Conservation (phyloP, 192 early-diverging fungal species). For the Kickxella alabastrina region DNA sequence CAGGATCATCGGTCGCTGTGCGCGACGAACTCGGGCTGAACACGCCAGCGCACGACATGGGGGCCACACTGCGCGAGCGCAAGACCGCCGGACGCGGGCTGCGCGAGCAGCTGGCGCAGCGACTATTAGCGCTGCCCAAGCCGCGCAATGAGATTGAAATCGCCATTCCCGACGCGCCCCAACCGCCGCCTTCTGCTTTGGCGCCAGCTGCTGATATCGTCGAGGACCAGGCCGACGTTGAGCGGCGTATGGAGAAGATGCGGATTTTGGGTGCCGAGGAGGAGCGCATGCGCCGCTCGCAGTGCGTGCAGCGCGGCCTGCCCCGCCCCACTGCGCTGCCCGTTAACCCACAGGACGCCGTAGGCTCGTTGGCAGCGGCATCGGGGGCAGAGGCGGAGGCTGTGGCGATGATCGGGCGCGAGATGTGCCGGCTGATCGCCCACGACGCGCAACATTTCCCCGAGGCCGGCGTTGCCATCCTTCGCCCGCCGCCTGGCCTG, state of each 20-base stretch:
- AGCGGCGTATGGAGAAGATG: constrained; percentile 54
- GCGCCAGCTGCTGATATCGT: constrained; percentile 3
- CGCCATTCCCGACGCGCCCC: constrained; percentile 65
- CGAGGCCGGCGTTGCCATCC: constrained; percentile 57
- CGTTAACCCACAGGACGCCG: not conserved
- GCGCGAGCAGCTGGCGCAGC: constrained; percentile 66
- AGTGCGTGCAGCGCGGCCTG: constrained; percentile 70
- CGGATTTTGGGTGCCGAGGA: constrained; percentile 53
- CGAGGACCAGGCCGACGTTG: constrained; percentile 75
- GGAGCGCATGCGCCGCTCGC: constrained; percentile 59
- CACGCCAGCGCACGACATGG: constrained; percentile 29
- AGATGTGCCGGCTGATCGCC: constrained; percentile 66
- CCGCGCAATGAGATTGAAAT: constrained; percentile 95
- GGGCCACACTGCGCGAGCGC: constrained; percentile 69
- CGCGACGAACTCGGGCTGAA: constrained; percentile 66
- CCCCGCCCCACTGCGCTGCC: constrained; percentile 59
- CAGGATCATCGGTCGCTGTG: constrained; percentile 40
- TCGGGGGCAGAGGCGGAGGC: constrained; percentile 17
- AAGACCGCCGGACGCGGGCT: constrained; percentile 47
- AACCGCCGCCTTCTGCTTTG: constrained; percentile 15
- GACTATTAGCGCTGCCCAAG: constrained; percentile 70
- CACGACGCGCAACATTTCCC: constrained; percentile 74
- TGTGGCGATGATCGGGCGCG: constrained; percentile 58
- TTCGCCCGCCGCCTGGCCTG: constrained; percentile 14
- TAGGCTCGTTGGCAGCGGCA: constrained; percentile 14